Evolutionary conservation across 2,329 filamentous ascomycete species (phyloP).

Genomic region (Clarireedia monteithiana): DNA sequence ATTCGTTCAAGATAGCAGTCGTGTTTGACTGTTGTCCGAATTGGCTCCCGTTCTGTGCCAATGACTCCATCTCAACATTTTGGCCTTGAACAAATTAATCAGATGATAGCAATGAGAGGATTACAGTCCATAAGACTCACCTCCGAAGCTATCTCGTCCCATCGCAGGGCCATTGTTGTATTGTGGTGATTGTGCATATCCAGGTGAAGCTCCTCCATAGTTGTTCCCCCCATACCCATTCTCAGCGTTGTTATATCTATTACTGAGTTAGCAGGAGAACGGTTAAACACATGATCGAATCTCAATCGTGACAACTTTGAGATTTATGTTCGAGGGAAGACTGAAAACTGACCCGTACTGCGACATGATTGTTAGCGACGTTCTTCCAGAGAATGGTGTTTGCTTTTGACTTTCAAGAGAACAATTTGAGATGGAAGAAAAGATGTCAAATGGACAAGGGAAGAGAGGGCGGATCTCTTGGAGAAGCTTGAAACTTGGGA

Average conservation of each 20-base stretch:
- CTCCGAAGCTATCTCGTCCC: constrained; percentile 33
- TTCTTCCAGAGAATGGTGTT: constrained; percentile 4
- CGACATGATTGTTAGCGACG: constrained; percentile 23
- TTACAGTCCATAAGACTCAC: constrained; percentile 19
- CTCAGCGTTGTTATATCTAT: not conserved
- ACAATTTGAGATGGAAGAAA: not conserved
- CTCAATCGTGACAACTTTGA: not conserved
- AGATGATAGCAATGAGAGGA: not conserved
- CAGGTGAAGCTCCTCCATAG: constrained; percentile 41
- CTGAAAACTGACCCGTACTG: constrained; percentile 27
- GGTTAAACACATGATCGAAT: not conserved
- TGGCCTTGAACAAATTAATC: constrained; percentile 18
- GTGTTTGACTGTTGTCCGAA: constrained; percentile 48
- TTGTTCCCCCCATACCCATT: constrained; percentile 39
- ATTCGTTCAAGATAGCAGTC: constrained; percentile 78
- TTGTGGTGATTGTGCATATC: constrained; percentile 8
- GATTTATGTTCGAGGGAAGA: not conserved
- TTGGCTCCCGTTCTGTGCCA: constrained; percentile 35
- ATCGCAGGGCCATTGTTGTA: constrained; percentile 34
- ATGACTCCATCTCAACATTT: constrained; percentile 63
- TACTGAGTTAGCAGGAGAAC: not conserved
- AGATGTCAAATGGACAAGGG: not conserved
- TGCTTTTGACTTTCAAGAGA: not conserved
- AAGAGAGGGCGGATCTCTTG: not conserved
- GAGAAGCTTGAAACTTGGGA: constrained; percentile 14